Evolutionary conservation across 2,329 filamentous ascomycete species (phyloP).

Genomic region (Claviceps monticola): DNA sequence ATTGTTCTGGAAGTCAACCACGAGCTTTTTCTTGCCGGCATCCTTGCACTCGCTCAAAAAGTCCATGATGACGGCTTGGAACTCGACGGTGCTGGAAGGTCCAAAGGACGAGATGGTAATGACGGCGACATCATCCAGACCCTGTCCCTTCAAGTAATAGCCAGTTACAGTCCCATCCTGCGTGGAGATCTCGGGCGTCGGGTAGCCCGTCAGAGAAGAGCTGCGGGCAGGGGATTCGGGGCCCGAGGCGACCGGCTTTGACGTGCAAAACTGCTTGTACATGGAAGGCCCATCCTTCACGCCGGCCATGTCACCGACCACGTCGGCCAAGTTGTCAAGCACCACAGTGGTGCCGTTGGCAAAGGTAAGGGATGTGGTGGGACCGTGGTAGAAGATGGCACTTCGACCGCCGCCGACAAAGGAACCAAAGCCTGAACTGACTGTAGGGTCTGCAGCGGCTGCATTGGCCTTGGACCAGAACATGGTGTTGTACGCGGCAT

Average conservation of each 20-base stretch:
- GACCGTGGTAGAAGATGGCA: constrained; percentile 15
- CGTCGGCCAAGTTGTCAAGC: constrained; percentile 17
- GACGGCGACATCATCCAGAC: constrained; percentile 21
- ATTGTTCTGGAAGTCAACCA: constrained; percentile 32
- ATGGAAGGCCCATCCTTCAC: constrained; percentile 20
- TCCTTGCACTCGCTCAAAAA: constrained; percentile 23
- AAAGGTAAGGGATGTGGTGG: constrained; percentile 22
- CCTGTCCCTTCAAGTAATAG: constrained; percentile 22
- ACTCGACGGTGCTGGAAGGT: constrained; percentile 16
- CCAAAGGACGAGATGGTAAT: constrained; percentile 14
- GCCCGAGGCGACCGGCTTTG: constrained; percentile 1
- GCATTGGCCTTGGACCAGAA: constrained; percentile 17
- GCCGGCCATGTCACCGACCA: constrained; percentile 16
- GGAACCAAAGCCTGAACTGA: constrained; percentile 11
- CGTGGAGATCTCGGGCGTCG: constrained; percentile 16
- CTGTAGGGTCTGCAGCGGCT: background rate
- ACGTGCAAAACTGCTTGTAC: constrained; percentile 20
- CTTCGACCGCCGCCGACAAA: constrained; percentile 19
- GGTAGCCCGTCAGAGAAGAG: constrained; percentile 12
- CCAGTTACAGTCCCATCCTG: constrained; percentile 11
- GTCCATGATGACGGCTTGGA: constrained; percentile 19
- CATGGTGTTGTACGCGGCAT: constrained; percentile 24
- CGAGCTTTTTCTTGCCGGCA: constrained; percentile 43
- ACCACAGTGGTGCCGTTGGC: constrained; percentile 20
- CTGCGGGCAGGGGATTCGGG: background rate